Evolutionary conservation across 202 grass and related monocot genomes (phyloP).

Genomic region (Panicum hallii): DNA sequence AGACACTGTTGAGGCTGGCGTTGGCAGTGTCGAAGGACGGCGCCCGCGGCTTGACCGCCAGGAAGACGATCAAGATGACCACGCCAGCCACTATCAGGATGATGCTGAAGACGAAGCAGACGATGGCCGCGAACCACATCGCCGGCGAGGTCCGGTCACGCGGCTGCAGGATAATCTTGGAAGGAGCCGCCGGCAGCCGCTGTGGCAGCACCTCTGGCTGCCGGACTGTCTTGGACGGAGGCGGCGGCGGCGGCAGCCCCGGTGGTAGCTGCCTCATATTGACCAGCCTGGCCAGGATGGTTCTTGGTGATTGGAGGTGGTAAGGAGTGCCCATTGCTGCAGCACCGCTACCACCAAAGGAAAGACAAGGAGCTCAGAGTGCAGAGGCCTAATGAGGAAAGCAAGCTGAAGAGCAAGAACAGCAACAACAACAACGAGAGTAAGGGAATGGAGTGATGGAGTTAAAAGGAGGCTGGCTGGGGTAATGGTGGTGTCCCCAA

Average conservation of each 20-base stretch:
- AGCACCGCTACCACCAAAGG: conserved; percentile 20
- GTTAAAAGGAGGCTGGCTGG: conserved; percentile 45
- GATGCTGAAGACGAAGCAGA: conserved; percentile 85
- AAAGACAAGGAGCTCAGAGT: conserved; percentile 38
- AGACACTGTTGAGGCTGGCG: conserved; percentile 78
- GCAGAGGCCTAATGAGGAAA: conserved; percentile 34
- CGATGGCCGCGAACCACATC: conserved; percentile 78
- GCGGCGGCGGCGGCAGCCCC: background rate
- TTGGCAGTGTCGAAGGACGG: conserved; percentile 65
- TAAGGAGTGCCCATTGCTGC: conserved; percentile 47
- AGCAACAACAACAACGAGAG: conserved; percentile 42
- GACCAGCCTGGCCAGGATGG: conserved; percentile 43
- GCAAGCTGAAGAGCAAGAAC: conserved; percentile 39
- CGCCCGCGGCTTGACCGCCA: conserved; percentile 64
- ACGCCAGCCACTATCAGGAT: conserved; percentile 75
- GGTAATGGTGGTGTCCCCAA: conserved; percentile 46
- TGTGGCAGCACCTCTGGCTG: background rate
- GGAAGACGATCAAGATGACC: conserved; percentile 71
- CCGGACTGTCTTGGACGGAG: background rate
- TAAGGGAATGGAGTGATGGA: conserved; percentile 66
- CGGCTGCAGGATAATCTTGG: conserved; percentile 58
- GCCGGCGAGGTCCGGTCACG: conserved; percentile 60
- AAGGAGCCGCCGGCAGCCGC: background rate
- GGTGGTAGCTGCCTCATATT: conserved; percentile 39
- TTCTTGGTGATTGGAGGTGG: conserved; percentile 48